Percentiles rank a stretch among this genome's conserved stretches.
These are phyloP conservation scores for Fusarium torulosum DNA, from an alignment of 2,329 filamentous ascomycete genomes.

Conservation along the genomic window DNA sequence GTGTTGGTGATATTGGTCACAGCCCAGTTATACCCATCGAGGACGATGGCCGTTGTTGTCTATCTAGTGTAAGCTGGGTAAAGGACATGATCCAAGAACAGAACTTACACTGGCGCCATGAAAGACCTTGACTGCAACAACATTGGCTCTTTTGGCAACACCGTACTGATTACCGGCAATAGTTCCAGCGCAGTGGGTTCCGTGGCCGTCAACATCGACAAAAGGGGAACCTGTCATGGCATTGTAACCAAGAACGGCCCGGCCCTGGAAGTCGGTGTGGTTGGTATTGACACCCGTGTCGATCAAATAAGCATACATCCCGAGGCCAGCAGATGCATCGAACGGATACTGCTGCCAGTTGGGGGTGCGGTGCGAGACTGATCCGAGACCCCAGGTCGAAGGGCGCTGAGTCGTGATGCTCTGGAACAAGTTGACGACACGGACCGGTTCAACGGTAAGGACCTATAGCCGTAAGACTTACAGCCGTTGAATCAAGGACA, in stretches of 20 bases:
- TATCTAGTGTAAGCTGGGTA: slow-evolving; percentile 14
- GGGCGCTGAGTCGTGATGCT: slow-evolving; percentile 50
- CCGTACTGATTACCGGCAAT: slow-evolving; percentile 60
- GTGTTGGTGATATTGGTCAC: slow-evolving; percentile 57
- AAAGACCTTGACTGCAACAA: slow-evolving; percentile 63
- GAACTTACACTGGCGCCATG: slow-evolving; percentile 39
- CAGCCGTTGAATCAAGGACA: not conserved
- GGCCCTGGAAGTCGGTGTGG: slow-evolving; percentile 61
- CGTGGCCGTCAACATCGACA: slow-evolving; percentile 58
- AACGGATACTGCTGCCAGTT: slow-evolving; percentile 56
- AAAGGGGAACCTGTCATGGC: slow-evolving; percentile 51
- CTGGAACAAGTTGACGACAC: slow-evolving; percentile 47
- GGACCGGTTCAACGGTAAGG: slow-evolving; percentile 51
- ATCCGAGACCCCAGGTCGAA: slow-evolving; percentile 60
- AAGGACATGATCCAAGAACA: accelerated
- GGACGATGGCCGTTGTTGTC: slow-evolving; percentile 45
- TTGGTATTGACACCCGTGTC: slow-evolving; percentile 65
- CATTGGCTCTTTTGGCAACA: slow-evolving; percentile 58
- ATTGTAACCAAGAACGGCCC: slow-evolving; percentile 56
- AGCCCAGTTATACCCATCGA: slow-evolving; percentile 56
- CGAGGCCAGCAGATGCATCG: slow-evolving; percentile 56
- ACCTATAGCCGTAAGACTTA: slow-evolving; percentile 46
- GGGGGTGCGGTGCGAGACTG: slow-evolving; percentile 57
- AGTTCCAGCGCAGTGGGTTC: slow-evolving; percentile 62
- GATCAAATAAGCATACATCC: slow-evolving; percentile 64